Conservation (phyloP, 2,329 filamentous ascomycete genomes). For the Amylocarpus encephaloides region DNA sequence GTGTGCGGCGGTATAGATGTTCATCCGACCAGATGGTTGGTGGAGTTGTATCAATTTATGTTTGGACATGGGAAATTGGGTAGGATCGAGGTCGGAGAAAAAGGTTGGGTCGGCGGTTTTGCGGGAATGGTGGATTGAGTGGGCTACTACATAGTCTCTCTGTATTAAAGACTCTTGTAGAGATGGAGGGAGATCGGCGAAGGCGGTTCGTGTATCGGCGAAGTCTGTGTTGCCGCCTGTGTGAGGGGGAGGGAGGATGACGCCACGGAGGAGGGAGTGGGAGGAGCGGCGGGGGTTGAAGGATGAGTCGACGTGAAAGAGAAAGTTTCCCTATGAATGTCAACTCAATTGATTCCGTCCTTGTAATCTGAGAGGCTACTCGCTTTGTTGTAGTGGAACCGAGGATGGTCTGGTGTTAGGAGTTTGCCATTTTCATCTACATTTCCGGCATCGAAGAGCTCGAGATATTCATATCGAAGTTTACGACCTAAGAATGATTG, state of each 20-base stretch:
- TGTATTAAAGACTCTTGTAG: slow-evolving; percentile 28
- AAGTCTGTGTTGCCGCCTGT: slow-evolving; percentile 47
- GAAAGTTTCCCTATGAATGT: slow-evolving; percentile 33
- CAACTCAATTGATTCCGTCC: not conserved
- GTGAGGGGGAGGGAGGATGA: slow-evolving; percentile 41
- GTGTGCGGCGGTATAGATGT: slow-evolving; percentile 48
- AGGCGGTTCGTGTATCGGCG: slow-evolving; percentile 47
- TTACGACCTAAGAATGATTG: slow-evolving; percentile 4
- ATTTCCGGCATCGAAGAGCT: slow-evolving; percentile 54
- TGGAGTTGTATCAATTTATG: slow-evolving; percentile 47
- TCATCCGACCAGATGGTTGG: slow-evolving; percentile 44
- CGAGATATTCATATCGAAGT: slow-evolving; percentile 40
- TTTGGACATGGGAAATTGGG: slow-evolving; percentile 25
- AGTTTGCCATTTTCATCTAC: slow-evolving; percentile 40
- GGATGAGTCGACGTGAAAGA: slow-evolving; percentile 50
- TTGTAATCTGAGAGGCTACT: slow-evolving; percentile 33
- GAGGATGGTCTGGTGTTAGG: slow-evolving; percentile 12
- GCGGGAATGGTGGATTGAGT: slow-evolving; percentile 46
- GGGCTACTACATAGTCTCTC: slow-evolving; percentile 41
- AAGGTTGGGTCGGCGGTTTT: slow-evolving; percentile 44
- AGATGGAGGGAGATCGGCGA: slow-evolving; percentile 37
- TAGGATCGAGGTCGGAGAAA: slow-evolving; percentile 38
- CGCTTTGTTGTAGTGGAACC: slow-evolving; percentile 20
- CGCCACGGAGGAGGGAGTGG: slow-evolving; percentile 46
- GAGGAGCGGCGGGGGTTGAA: slow-evolving; percentile 49